phyloP scores from a whole-genome alignment of 2,329 filamentous ascomycete genomes.

The Neoascochyta sp. region DNA sequence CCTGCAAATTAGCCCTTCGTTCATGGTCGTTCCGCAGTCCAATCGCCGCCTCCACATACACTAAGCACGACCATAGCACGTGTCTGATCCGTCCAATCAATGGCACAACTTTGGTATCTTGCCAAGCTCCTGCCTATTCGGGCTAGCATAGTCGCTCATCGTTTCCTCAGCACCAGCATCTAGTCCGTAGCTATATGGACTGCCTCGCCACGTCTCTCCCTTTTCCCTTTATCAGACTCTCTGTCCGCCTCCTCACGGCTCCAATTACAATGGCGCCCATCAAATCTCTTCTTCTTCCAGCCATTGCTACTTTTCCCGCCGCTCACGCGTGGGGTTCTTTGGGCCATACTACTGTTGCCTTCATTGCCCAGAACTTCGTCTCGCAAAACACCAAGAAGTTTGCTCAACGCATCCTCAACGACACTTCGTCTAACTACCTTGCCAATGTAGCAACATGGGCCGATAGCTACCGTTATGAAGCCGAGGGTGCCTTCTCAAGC shows the following conservation, averaged over 20 bases:
- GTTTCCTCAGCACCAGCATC: too few relatives aligned
- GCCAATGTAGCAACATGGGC: conserved; percentile 54
- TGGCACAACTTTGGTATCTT: too few relatives aligned
- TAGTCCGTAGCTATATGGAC: too few relatives aligned
- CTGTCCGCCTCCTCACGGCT: background rate
- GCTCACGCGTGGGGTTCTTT: conserved; percentile 50
- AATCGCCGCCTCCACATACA: too few relatives aligned
- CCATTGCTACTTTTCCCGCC: conserved; percentile 23
- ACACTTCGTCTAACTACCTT: conserved; percentile 46
- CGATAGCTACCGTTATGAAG: conserved; percentile 49
- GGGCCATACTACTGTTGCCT: conserved; percentile 54
- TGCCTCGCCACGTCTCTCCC: too few relatives aligned
- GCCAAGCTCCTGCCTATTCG: conserved; percentile 22
- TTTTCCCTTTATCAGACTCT: background rate
- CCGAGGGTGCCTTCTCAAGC: conserved; percentile 47
- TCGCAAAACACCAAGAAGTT: conserved; percentile 43
- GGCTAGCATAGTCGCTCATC: conserved; percentile 22
- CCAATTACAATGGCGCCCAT: conserved; percentile 19
- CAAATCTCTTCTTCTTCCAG: conserved; percentile 20
- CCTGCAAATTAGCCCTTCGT: conserved; percentile 17
- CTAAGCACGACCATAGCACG: too few relatives aligned
- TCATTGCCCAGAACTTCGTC: conserved; percentile 51
- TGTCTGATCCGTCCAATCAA: too few relatives aligned
- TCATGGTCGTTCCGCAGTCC: too few relatives aligned
- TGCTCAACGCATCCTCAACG: conserved; percentile 43